Base-by-base conservation (phyloP, 1,284 basidiomycete genomes). In the Tranzscheliella williamsii region DNA sequence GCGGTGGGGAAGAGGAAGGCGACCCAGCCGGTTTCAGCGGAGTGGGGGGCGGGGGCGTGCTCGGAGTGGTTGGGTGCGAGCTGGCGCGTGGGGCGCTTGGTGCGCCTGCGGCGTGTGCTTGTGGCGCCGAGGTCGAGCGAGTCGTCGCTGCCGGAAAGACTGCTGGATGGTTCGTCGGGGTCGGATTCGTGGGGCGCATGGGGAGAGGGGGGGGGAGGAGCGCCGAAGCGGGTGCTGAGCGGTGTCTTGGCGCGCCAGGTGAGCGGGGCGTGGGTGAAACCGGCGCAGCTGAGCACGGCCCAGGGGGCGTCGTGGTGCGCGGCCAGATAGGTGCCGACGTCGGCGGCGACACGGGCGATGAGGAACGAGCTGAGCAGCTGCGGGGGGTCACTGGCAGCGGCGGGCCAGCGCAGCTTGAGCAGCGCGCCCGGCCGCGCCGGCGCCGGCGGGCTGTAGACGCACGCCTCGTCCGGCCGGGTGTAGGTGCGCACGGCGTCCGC, bases 251-350 rank as follows among this genome's bases (percentile, higher is more conserved):
- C 42, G 15, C 56, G 43, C 69, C 69, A 72, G 2, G 63, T 55
- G 8, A 72, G 34, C 9, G 69, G 69, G 7, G 69, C 50, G 30
- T 72, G 63, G 6, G 55, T 35, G 15, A 62, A 72, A 3, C 69
- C 69, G 0, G 41, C 23, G n/a, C 56, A 54, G 11, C 54, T 49
- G 11, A 68, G 21, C 1, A 38, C 36, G 4, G 56, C 58, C 63
- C 66, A 26, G 24, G 9, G 13, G 7, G 23, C 20, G 8, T 21
- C 38, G 6, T 18, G 7, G 5, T 44, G 30, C 18, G 26, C 7
- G 15, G 36, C 45, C 1, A 62, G 4, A 29, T 46, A 31, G 1
- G 23, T 35, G 20, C 64, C 48, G 12, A 49, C 33, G 24, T 49
- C 35, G 9, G 31, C 18, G 12, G 33, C 40, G n/a, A 61, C 36